Evolutionary conservation across 2,329 filamentous ascomycete genomes (phyloP).

Genomic region (Pseudocercospora musae): DNA sequence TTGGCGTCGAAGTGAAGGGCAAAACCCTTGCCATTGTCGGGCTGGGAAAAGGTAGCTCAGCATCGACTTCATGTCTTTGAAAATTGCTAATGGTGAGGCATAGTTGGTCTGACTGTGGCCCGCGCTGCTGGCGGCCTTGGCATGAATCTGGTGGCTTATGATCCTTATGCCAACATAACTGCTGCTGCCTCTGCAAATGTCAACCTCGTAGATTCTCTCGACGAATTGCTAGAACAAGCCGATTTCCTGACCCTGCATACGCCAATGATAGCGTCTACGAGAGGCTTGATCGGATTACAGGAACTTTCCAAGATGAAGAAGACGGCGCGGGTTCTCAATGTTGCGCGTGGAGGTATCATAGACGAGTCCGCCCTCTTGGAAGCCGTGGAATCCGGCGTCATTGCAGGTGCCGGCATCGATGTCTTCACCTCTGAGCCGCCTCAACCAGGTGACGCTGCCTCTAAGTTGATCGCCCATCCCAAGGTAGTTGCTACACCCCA

Average conservation of each 20-base stretch:
- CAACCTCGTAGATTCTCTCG: constrained; percentile 31
- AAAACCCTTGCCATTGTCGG: constrained; percentile 76
- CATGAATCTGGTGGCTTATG: constrained; percentile 71
- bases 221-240: constrained; percentile 58
- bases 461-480: constrained; percentile 63
- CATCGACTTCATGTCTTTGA: background rate
- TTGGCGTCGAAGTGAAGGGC: constrained; percentile 73
- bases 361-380: constrained; percentile 70
- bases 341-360: constrained; percentile 75
- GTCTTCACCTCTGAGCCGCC: constrained; percentile 77
- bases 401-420: constrained; percentile 74
- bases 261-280: constrained; percentile 71
- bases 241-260: constrained; percentile 82
- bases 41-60: constrained; percentile 63
- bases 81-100: background rate
- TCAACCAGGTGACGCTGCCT: constrained; percentile 56
- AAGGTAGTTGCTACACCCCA: constrained; percentile 76
- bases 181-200: constrained; percentile 68
- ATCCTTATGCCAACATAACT: constrained; percentile 74
- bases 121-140: constrained; percentile 73
- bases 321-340: constrained; percentile 72
- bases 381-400: constrained; percentile 66
- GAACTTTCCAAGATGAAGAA: constrained; percentile 71
- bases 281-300: constrained; percentile 65
- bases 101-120: constrained; percentile 73